Percentiles rank a stretch among this genome's conserved stretches.
Conservation (phyloP, 805 yeast species). For the Wickerhamiella allomyrinae region DNA sequence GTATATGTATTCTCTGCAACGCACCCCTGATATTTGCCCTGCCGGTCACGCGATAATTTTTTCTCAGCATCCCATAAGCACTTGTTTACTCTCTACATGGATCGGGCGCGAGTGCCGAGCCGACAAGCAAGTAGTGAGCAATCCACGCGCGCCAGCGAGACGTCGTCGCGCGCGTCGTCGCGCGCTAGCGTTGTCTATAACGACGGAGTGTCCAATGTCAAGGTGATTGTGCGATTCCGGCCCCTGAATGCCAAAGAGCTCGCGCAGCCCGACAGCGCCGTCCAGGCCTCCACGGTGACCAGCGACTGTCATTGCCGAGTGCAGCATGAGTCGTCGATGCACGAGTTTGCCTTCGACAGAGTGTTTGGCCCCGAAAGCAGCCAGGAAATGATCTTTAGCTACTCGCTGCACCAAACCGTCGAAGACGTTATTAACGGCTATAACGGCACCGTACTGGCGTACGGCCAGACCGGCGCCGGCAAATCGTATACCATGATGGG, state of each 20-base stretch:
- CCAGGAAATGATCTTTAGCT: conserved; percentile 47
- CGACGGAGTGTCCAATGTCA: conserved; percentile 23
- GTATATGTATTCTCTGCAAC: too few relatives aligned
- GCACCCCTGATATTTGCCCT: too few relatives aligned
- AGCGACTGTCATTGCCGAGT: conserved; percentile 11
- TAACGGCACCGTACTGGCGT: conserved; percentile 63
- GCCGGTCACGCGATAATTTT: too few relatives aligned
- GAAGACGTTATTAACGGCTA: conserved; percentile 61
- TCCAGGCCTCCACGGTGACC: background rate
- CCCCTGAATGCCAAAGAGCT: conserved; percentile 35
- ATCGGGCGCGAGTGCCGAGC: background rate
- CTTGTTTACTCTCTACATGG: background rate
- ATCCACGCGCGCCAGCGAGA: background rate
- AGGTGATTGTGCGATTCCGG: conserved; percentile 60
- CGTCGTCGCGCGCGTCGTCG: background rate
- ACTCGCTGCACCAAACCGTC: conserved; percentile 46
- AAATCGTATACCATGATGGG: conserved; percentile 73
- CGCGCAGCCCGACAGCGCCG: conserved; percentile 2
- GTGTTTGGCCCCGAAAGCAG: conserved; percentile 39
- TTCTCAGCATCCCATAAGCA: too few relatives aligned
- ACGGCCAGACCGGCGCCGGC: conserved; percentile 72
- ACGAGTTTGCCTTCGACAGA: conserved; percentile 45
- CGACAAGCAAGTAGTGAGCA: conserved; percentile 1
- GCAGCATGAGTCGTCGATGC: conserved; percentile 9
- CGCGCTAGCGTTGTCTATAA: background rate